Evolutionary conservation across 495 filamentous ascomycete species (phyloP).

Genomic region (Penicillium steckii): DNA sequence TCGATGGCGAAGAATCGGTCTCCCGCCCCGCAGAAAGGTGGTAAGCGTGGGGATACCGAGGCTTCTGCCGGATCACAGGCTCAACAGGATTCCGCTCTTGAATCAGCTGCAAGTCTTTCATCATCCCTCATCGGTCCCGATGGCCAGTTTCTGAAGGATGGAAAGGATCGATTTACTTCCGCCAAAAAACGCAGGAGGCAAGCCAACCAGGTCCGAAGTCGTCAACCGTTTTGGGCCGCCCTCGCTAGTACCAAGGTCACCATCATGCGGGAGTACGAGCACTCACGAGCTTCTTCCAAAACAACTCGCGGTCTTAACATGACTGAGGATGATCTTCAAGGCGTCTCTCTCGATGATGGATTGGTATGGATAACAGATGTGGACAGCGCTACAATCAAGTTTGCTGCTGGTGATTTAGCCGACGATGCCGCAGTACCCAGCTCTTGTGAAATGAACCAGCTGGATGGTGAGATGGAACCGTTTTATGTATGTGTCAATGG

Average conservation of each 20-base stretch:
- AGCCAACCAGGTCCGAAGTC: constrained; percentile 81
- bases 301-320: constrained; percentile 60
- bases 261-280: constrained; percentile 87
- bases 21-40: constrained; percentile 37
- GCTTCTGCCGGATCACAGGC: constrained; percentile 51
- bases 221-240: constrained; percentile 92
- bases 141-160: constrained; percentile 53
- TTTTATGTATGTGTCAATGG: constrained; percentile 90
- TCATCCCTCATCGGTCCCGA: constrained; percentile 49
- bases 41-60: constrained; percentile 57
- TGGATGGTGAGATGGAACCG: constrained; percentile 60
- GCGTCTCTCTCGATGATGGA: constrained; percentile 74
- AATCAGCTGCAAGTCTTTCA: constrained; percentile 45
- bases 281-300: constrained; percentile 77
- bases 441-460: constrained; percentile 30
- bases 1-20: constrained; percentile 52
- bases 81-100: constrained; percentile 43
- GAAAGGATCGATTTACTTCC: constrained; percentile 53
- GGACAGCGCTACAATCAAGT: constrained; percentile 77
- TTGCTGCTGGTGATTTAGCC: constrained; percentile 70
- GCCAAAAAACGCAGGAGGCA: constrained; percentile 87
- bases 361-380: constrained; percentile 88
- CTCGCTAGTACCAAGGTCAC: constrained; percentile 93
- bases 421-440: constrained; percentile 36
- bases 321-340: constrained; percentile 82